Evolutionary conservation across 2,329 filamentous ascomycete genomes (phyloP).

Genomic region (Colletotrichum australisinense): DNA sequence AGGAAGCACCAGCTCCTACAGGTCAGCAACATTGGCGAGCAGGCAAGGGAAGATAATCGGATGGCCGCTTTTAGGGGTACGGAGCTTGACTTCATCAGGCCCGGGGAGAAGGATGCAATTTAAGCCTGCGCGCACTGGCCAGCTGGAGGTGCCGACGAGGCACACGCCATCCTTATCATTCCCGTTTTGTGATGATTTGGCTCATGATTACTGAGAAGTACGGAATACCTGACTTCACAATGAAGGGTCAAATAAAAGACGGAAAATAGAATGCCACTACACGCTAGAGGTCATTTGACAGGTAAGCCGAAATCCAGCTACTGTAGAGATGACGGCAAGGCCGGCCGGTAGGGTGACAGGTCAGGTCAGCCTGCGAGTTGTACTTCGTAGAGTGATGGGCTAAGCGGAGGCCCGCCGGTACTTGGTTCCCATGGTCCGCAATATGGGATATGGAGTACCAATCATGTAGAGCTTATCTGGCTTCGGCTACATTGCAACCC

Average conservation of each 20-base stretch:
- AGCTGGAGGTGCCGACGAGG: neutral
- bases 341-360: neutral
- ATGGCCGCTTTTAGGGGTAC: neutral
- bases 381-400: neutral
- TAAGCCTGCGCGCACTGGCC: neutral
- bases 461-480: conserved; percentile 23
- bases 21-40: neutral
- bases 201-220: neutral
- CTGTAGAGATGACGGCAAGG: neutral
- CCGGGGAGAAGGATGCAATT: neutral
- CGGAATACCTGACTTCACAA: too few relatives aligned
- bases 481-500: conserved; percentile 1
- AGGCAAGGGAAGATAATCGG: neutral
- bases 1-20: neutral
- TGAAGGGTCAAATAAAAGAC: neutral
- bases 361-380: neutral
- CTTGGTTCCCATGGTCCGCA: conserved; percentile 1
- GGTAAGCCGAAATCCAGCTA: neutral
- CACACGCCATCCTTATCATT: neutral
- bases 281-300: neutral
- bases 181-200: neutral
- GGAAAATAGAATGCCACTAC: neutral
- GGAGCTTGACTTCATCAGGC: neutral
- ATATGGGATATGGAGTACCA: conserved; percentile 5
- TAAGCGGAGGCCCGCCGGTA: conserved; percentile 13